phyloP scores from a whole-genome alignment of 768 basidiomycete species.

The Lactarius evosmus region DNA sequence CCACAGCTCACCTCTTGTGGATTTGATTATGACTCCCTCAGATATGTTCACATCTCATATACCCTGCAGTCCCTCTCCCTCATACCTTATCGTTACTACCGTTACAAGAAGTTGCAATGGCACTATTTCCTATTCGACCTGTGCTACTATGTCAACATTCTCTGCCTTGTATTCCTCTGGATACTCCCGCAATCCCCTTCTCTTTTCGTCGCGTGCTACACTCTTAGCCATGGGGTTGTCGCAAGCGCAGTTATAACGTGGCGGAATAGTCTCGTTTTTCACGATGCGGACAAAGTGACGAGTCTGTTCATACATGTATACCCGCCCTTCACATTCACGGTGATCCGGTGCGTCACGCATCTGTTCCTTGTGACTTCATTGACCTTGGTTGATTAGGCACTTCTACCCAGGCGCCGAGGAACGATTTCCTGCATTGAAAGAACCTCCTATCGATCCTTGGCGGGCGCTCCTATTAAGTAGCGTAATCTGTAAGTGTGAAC shows the following conservation, averaged over 20 bases:
- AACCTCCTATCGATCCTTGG: conserved; percentile 63
- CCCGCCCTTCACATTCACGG: conserved; percentile 84
- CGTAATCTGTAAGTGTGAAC: conserved; percentile 67
- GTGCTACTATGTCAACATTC: conserved; percentile 90
- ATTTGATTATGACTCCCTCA: conserved; percentile 34
- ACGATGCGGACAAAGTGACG: conserved; percentile 94
- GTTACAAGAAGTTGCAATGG: conserved; percentile 89
- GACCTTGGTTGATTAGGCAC: conserved; percentile 50
- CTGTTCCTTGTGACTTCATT: neutral
- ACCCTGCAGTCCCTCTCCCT: conserved; percentile 74
- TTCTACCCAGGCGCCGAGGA: conserved; percentile 76
- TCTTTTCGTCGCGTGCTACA: conserved; percentile 90
- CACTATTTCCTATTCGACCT: conserved; percentile 93
- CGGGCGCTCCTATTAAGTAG: conserved; percentile 75
- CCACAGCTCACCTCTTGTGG: conserved; percentile 7
- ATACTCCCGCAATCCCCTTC: conserved; percentile 69
- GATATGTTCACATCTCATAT: conserved; percentile 88
- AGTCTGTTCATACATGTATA: conserved; percentile 95
- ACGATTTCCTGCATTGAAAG: conserved; percentile 81
- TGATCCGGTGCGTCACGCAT: conserved; percentile 64
- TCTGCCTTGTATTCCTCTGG: conserved; percentile 93
- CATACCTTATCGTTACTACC: conserved; percentile 77
- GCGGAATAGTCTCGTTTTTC: conserved; percentile 98
- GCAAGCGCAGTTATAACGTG: conserved; percentile 97
- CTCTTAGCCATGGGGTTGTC: conserved; percentile 84